These are phyloP conservation scores for Kwoniella newhampshirensis DNA, from an alignment of 768 basidiomycete genomes.

Conservation along the genomic window DNA sequence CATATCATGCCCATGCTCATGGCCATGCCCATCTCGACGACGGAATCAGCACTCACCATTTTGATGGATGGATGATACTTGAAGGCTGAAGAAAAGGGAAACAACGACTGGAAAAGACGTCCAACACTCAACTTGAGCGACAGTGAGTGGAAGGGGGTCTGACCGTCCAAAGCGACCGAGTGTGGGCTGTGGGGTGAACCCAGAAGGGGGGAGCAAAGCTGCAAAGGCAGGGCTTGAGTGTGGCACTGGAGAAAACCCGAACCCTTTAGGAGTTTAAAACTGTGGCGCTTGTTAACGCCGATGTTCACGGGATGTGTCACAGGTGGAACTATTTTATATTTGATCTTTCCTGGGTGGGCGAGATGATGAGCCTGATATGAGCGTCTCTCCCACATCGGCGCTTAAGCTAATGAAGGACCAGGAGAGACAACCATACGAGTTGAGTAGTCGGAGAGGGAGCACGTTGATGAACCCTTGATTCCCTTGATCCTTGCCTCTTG, in stretches of 20 bases:
- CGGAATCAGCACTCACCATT: conserved; percentile 32
- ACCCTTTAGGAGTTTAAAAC: neutral
- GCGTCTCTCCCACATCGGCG: too few relatives aligned
- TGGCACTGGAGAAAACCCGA: neutral
- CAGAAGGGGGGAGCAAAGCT: neutral
- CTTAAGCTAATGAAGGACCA: too few relatives aligned
- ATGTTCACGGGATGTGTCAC: neutral
- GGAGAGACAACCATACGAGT: too few relatives aligned
- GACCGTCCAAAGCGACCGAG: neutral
- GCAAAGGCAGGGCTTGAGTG: neutral
- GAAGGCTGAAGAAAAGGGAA: conserved; percentile 18
- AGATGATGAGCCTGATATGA: conserved; percentile 3
- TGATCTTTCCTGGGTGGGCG: too few relatives aligned
- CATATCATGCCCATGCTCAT: neutral
- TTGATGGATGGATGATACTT: conserved; percentile 21
- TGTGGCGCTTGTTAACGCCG: conserved; percentile 1
- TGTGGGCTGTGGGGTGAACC: neutral
- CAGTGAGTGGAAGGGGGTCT: neutral
- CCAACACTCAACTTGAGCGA: neutral
- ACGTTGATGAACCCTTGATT: too few relatives aligned
- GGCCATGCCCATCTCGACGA: neutral
- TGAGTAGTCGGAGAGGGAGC: too few relatives aligned
- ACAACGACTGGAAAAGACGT: conserved; percentile 2
- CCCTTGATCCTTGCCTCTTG: too few relatives aligned
- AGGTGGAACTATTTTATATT: too few relatives aligned